phyloP scores from a whole-genome alignment of 345 rosid genomes.

The Gossypioides kirkii region DNA sequence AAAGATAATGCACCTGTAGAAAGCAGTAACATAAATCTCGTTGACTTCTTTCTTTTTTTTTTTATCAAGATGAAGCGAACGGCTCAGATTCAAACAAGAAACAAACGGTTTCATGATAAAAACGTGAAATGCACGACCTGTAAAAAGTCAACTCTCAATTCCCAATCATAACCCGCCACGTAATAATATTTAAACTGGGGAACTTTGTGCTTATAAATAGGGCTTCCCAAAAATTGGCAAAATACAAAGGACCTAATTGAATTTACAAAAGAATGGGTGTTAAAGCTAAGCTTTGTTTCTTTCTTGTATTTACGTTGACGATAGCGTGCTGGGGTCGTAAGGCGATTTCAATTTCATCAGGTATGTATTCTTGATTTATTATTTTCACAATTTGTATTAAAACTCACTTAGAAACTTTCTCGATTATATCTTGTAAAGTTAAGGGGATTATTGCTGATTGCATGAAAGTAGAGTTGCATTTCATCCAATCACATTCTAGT shows the following conservation, averaged over 20 bases:
- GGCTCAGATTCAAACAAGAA: slow-evolving; percentile 13
- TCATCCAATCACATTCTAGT: no score
- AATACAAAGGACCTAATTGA: neutral
- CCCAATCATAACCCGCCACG: slow-evolving; percentile 8
- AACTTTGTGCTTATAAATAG: slow-evolving; percentile 14
- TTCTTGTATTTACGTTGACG: slow-evolving; percentile 23
- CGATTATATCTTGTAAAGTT: no score
- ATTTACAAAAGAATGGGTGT: slow-evolving; percentile 28
- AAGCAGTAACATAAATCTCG: neutral
- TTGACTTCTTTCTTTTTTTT: neutral
- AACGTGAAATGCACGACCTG: slow-evolving; percentile 12
- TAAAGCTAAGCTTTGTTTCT: slow-evolving; percentile 13
- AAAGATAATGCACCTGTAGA: neutral
- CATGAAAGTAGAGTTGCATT: no score
- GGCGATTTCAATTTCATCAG: slow-evolving; percentile 30
- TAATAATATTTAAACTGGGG: neutral
- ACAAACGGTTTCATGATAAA: neutral
- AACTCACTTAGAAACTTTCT: no score
- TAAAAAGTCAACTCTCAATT: slow-evolving; percentile 18
- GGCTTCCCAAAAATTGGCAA: neutral
- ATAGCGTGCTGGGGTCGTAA: slow-evolving; percentile 33
- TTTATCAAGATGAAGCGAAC: neutral
- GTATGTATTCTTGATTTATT: neutral
- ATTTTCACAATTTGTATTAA: no score
- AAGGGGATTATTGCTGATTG: no score